phyloP scores from a whole-genome alignment of 202 grass and related monocot genomes.

The Brachypodium distachyon region DNA sequence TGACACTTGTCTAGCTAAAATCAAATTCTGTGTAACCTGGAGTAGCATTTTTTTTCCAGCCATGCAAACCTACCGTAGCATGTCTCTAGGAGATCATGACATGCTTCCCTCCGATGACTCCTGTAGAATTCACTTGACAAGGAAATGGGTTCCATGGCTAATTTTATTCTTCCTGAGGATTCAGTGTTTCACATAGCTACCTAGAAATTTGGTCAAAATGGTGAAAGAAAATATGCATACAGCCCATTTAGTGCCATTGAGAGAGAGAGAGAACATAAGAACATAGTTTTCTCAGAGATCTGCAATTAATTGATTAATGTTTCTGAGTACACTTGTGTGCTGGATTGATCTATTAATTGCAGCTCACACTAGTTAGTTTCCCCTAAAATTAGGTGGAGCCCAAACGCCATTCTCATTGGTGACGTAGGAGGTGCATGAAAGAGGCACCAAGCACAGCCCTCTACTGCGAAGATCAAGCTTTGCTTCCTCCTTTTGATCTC shows the following conservation, averaged over 20 bases:
- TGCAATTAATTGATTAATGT: neutral
- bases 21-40: neutral
- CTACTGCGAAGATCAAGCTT: constrained; percentile 78
- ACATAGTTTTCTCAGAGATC: neutral
- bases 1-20: neutral
- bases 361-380: constrained; percentile 23
- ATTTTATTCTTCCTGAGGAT: neutral
- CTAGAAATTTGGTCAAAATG: neutral
- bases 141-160: neutral
- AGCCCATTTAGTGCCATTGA: neutral
- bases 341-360: neutral
- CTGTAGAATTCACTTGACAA: neutral
- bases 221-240: neutral
- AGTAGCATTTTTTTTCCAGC: no score
- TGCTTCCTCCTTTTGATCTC: constrained; percentile 20
- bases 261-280: neutral
- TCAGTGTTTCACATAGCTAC: neutral
- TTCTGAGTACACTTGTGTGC: constrained; percentile 14
- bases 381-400: constrained; percentile 48
- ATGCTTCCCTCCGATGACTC: neutral
- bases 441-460: constrained; percentile 83
- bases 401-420: constrained; percentile 80
- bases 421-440: constrained; percentile 88
- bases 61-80: no score
- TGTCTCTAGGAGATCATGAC: neutral